These are phyloP conservation scores for Salicornia ramosissima DNA, from an alignment of 148 eudicot genomes.

Conservation along the genomic window DNA sequence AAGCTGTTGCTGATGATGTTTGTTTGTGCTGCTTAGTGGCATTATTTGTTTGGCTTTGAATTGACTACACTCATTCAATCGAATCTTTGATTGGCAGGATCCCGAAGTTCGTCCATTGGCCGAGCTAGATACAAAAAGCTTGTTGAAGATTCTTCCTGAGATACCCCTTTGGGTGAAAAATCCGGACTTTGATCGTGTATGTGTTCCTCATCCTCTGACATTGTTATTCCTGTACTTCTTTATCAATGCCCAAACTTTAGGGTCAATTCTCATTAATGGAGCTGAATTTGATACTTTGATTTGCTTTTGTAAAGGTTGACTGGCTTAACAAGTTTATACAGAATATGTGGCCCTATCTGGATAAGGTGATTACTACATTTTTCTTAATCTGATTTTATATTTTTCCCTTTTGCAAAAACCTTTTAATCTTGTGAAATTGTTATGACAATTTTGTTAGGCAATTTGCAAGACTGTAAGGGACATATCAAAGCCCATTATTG, in stretches of 20 bases:
- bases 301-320: slow-evolving; percentile 54
- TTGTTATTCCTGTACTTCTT: neutral
- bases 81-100: slow-evolving; percentile 42
- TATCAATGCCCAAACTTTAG: neutral
- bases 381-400: neutral
- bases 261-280: neutral
- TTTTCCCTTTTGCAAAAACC: neutral
- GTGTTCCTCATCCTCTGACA: slow-evolving; percentile 16
- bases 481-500: slow-evolving; percentile 68
- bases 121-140: slow-evolving; percentile 53
- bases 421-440: neutral
- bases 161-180: slow-evolving; percentile 94
- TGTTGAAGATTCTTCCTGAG: slow-evolving; percentile 64
- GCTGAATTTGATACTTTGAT: neutral
- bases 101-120: slow-evolving; percentile 68
- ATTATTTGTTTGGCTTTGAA: slow-evolving; percentile 4
- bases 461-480: slow-evolving; percentile 75
- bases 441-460: slow-evolving; percentile 38
- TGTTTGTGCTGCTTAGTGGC: neutral
- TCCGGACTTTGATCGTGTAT: slow-evolving; percentile 86
- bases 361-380: slow-evolving; percentile 51
- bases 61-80: neutral
- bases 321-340: slow-evolving; percentile 88
- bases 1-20: slow-evolving; percentile 2
- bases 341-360: slow-evolving; percentile 90